These are phyloP conservation scores for Colletotrichum coccodes DNA, from an alignment of 2,329 filamentous ascomycete species.

Conservation along the genomic window DNA sequence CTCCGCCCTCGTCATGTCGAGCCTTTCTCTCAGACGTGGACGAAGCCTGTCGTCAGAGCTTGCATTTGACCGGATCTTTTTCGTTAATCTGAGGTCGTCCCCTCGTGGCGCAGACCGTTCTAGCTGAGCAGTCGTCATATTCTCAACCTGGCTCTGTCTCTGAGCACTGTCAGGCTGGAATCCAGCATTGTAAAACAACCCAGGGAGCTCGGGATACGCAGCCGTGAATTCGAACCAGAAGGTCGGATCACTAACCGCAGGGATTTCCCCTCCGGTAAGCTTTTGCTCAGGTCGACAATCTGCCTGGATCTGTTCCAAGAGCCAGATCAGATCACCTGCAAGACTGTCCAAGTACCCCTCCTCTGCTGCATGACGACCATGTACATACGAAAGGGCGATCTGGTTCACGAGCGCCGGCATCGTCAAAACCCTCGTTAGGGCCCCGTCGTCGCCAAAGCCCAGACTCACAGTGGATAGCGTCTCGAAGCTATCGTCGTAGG, in stretches of 20 bases:
- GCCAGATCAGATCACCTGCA: constrained; percentile 46
- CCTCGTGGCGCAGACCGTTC: too few species aligned
- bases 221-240: constrained; percentile 39
- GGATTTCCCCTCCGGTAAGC: constrained; percentile 23
- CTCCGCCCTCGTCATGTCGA: not conserved
- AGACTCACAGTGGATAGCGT: constrained; percentile 36
- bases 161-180: not conserved
- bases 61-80: not conserved
- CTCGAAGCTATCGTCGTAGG: constrained; percentile 41
- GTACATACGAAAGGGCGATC: constrained; percentile 45
- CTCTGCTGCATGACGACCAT: constrained; percentile 17
- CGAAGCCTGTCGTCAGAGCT: too few species aligned
- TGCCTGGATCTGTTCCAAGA: constrained; percentile 44
- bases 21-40: not conserved
- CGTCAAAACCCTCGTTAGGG: constrained; percentile 40
- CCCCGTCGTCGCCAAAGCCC: constrained; percentile 21
- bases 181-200: constrained; percentile 34
- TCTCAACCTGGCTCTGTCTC: not conserved
- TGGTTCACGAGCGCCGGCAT: constrained; percentile 47
- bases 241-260: constrained; percentile 23
- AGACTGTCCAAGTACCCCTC: constrained; percentile 34
- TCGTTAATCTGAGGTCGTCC: too few species aligned
- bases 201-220: constrained; percentile 11
- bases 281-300: constrained; percentile 34
- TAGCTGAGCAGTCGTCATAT: too few species aligned